phyloP scores from a whole-genome alignment of 2,329 filamentous ascomycete species.

The Nigrospora osmanthi region DNA sequence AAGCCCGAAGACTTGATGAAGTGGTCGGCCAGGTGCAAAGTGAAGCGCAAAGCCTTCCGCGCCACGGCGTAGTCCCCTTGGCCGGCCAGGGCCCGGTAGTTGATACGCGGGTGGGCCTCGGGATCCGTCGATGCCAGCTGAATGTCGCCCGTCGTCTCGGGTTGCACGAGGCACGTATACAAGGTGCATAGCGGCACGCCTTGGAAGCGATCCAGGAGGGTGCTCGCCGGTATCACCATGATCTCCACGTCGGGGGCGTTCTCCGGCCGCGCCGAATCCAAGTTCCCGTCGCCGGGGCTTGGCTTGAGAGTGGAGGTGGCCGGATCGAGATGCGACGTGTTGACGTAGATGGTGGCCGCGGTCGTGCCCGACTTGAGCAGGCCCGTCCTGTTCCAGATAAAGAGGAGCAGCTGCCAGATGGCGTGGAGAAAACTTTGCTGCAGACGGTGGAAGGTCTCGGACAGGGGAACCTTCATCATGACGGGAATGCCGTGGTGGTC shows the following conservation, averaged over 20 bases:
- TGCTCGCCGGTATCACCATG: conserved; percentile 29
- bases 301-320: neutral
- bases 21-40: conserved; percentile 19
- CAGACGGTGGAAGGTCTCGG: conserved; percentile 3
- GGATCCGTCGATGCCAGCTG: conserved; percentile 26
- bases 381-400: conserved; percentile 1
- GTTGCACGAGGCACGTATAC: conserved; percentile 19
- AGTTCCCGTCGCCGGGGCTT: neutral
- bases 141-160: conserved; percentile 19
- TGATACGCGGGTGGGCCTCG: conserved; percentile 19
- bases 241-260: conserved; percentile 23
- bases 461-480: conserved; percentile 3
- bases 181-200: conserved; percentile 14
- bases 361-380: conserved; percentile 4
- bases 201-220: conserved; percentile 14
- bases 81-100: conserved; percentile 21
- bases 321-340: conserved; percentile 2
- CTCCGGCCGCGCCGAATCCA: conserved; percentile 8
- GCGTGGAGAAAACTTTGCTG: conserved; percentile 1
- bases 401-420: conserved; percentile 5
- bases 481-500: conserved; percentile 6
- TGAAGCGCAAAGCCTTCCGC: conserved; percentile 19
- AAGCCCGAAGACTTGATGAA: conserved; percentile 17
- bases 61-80: conserved; percentile 15
- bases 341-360: conserved; percentile 2